phyloP scores from a whole-genome alignment of 2,329 filamentous ascomycete genomes.

The Helminthosporium solani region DNA sequence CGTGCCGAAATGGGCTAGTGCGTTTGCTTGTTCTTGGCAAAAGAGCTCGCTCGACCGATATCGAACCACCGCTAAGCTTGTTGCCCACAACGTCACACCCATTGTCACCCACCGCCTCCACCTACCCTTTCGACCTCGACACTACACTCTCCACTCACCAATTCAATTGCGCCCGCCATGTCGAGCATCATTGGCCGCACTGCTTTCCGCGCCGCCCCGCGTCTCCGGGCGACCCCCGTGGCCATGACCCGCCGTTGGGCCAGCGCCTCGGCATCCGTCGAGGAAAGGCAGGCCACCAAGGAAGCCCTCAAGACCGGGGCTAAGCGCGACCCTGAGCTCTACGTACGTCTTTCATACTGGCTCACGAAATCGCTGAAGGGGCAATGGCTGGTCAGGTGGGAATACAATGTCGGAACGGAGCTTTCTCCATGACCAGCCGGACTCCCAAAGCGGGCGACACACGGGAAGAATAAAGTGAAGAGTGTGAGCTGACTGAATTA shows the following conservation, averaged over 20 bases:
- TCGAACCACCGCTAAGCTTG: conserved; percentile 20
- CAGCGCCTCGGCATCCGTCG: conserved; percentile 42
- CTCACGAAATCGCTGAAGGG: neutral
- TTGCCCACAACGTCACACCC: conserved; percentile 16
- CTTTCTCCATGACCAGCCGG: too few relatives aligned
- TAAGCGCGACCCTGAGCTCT: conserved; percentile 72
- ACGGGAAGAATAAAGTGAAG: neutral
- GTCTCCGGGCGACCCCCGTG: conserved; percentile 43
- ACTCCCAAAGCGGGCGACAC: neutral
- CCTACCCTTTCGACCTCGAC: too few relatives aligned
- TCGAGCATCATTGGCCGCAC: conserved; percentile 48
- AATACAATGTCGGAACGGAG: too few relatives aligned
- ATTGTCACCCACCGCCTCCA: conserved; percentile 8
- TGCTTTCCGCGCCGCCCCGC: conserved; percentile 49
- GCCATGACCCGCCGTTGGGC: conserved; percentile 36
- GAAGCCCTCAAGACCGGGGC: conserved; percentile 61
- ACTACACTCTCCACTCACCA: conserved; percentile 14
- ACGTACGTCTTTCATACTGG: conserved; percentile 54
- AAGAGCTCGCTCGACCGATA: conserved; percentile 6
- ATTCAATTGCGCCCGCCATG: conserved; percentile 41
- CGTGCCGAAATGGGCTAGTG: neutral
- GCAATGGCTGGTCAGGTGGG: too few relatives aligned
- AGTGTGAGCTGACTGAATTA: conserved; percentile 44
- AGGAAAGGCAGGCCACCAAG: conserved; percentile 50
- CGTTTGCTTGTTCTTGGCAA: conserved; percentile 13